A percentile compares a stretch with the other conserved stretches of the same genome.
Evolutionary conservation across 768 basidiomycete genomes (phyloP).

Genomic region (Pulveroboletus ravenelii): DNA sequence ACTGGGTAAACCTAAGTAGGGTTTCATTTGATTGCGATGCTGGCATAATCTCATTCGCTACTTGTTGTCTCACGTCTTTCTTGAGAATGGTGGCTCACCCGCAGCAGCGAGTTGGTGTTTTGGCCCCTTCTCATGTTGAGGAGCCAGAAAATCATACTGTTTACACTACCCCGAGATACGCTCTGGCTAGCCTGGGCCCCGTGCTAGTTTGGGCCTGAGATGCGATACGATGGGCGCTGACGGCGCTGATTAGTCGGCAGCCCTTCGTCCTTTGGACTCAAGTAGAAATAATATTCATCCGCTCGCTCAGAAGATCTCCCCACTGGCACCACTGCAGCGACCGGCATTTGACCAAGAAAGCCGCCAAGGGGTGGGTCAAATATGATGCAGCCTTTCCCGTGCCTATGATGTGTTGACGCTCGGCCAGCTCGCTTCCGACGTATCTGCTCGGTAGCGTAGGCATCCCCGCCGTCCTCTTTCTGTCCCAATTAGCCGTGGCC

Average conservation of each 20-base stretch:
- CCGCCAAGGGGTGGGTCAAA: not conserved
- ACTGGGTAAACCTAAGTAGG: not conserved
- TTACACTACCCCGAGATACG: no score
- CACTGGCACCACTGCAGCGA: not conserved
- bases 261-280: not conserved
- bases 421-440: not conserved
- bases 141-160: not conserved
- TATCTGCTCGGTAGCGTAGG: not conserved
- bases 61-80: not conserved
- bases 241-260: not conserved
- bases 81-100: not conserved
- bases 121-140: not conserved
- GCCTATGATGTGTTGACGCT: not conserved
- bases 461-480: not conserved
- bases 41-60: not conserved
- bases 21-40: slow-evolving; percentile 2
- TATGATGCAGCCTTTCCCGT: not conserved
- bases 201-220: not conserved
- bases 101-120: not conserved
- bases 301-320: not conserved
- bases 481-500: not conserved
- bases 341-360: not conserved
- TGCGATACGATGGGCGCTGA: not conserved
- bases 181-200: no score
- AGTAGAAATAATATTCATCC: not conserved